Conservation (phyloP, 179 eudicot species). For the Beta corolliflora region DNA sequence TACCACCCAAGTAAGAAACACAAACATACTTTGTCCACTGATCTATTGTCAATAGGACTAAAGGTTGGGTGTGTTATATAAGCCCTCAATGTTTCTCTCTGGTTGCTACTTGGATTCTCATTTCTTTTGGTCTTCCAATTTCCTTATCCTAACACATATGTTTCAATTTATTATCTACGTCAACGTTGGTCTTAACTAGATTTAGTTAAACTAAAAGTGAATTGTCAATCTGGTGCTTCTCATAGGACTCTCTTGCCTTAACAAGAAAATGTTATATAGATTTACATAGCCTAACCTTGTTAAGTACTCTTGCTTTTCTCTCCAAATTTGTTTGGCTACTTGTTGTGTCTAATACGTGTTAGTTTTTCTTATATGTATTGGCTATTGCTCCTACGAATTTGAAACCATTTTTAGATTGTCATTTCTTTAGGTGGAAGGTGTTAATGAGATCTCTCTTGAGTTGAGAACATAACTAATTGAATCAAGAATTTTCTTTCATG, state of each 20-base stretch:
- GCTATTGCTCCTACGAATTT: too few species aligned
- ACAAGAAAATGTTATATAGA: not conserved
- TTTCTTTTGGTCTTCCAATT: not conserved
- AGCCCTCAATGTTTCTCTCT: not conserved
- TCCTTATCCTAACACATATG: not conserved
- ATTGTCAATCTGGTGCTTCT: not conserved
- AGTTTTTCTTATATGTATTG: not conserved
- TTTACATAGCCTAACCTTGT: not conserved
- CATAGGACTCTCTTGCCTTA: not conserved
- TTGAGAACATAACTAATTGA: too few species aligned
- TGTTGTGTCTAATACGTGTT: not conserved
- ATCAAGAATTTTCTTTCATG: too few species aligned
- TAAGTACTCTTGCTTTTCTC: not conserved
- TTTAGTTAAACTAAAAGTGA: not conserved
- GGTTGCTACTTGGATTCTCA: not conserved
- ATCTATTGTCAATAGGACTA: not conserved
- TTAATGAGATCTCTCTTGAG: too few species aligned
- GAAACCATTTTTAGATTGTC: too few species aligned
- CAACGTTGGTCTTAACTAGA: not conserved
- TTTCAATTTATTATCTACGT: not conserved
- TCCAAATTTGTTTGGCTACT: not conserved
- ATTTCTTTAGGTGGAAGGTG: too few species aligned
- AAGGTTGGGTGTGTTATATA: not conserved
- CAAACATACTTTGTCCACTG: not conserved
- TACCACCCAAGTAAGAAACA: not conserved